A percentile compares a stretch with the other conserved stretches of the same genome.
Evolutionary conservation across 371 early-diverging fungal genomes (phyloP).

Genomic region (Lichtheimia ramosa): DNA sequence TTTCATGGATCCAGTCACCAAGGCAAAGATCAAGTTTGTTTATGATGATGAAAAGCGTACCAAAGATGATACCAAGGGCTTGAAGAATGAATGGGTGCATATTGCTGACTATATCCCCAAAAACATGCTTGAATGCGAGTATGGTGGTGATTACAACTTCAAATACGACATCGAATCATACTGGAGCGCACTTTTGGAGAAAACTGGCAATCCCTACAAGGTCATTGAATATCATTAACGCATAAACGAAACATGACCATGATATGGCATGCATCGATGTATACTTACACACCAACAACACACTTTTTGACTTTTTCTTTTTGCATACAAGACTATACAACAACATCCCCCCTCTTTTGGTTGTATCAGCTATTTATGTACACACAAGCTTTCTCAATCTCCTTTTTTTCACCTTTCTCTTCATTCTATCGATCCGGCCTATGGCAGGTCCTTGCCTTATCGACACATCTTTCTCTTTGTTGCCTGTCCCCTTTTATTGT

Average conservation of each 20-base stretch:
- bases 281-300: not conserved
- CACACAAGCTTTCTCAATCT: no score
- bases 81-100: conserved; percentile 48
- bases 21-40: conserved; percentile 81
- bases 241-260: not conserved
- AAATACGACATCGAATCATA: conserved; percentile 60
- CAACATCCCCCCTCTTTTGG: no score
- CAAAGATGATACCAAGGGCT: conserved; percentile 16
- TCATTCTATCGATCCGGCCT: no score
- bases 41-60: conserved; percentile 28
- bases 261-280: not conserved
- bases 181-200: conserved; percentile 48
- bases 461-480: no score
- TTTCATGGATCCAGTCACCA: conserved; percentile 90
- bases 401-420: no score
- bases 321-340: no score
- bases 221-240: conserved; percentile 27
- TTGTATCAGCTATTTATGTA: no score
- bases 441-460: no score
- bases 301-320: no score
- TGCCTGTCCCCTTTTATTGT: no score
- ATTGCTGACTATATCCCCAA: conserved; percentile 50
- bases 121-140: conserved; percentile 59
- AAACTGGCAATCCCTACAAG: conserved; percentile 44
- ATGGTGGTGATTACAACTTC: conserved; percentile 65